Evolutionary conservation across 495 filamentous ascomycete genomes (phyloP).

Genomic region (Jackrogersella multiformis): DNA sequence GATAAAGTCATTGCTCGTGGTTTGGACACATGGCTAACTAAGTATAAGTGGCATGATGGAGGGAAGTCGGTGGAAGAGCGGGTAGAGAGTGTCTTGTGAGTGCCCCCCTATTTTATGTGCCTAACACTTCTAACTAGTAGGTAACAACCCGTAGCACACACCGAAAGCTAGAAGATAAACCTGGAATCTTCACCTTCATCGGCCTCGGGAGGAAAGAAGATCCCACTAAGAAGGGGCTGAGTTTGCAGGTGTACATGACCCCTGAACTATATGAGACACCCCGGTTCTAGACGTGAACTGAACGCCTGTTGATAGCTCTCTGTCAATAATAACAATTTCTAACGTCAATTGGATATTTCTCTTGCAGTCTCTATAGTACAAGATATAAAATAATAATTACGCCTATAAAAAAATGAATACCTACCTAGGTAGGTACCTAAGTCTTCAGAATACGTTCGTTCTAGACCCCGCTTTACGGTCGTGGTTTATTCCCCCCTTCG

Average conservation of each 20-base stretch:
- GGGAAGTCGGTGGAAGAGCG: conserved; percentile 5
- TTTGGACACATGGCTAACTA: neutral
- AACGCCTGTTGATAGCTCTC: too few relatives aligned
- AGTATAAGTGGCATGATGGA: conserved; percentile 9
- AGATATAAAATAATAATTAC: too few relatives aligned
- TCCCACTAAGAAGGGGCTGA: conserved; percentile 2
- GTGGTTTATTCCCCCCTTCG: too few relatives aligned
- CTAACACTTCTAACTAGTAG: neutral
- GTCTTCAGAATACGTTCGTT: too few relatives aligned
- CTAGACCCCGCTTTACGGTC: too few relatives aligned
- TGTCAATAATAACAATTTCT: neutral
- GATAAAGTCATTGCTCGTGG: conserved; percentile 3
- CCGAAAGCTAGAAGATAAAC: conserved; percentile 2
- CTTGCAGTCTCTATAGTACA: too few relatives aligned
- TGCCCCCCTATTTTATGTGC: neutral
- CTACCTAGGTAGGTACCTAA: too few relatives aligned
- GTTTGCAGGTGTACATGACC: conserved; percentile 11
- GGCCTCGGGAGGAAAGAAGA: conserved; percentile 10
- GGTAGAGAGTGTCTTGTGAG: neutral
- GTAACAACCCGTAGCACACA: neutral
- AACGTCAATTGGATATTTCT: too few relatives aligned
- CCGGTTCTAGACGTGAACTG: neutral
- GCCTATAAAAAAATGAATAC: too few relatives aligned
- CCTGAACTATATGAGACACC: conserved; percentile 10
- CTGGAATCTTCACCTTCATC: conserved; percentile 6